Conservation (phyloP, 805 yeast species). For the Yamadazyma akitaensis region DNA sequence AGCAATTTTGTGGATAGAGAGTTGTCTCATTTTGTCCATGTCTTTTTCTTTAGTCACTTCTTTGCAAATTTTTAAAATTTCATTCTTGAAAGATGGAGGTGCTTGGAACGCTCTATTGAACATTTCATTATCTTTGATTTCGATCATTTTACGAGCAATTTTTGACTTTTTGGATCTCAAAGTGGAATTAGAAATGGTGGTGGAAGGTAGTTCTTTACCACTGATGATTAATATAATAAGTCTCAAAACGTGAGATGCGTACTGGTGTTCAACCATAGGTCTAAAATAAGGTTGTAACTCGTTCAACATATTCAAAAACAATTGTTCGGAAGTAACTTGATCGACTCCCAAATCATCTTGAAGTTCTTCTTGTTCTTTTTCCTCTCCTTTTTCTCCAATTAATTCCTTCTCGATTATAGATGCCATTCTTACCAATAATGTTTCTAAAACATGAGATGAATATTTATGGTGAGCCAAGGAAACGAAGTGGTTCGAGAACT, state of each 20-base stretch:
- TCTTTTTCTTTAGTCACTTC: slow-evolving; percentile 34
- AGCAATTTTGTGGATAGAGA: slow-evolving; percentile 74
- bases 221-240: slow-evolving; percentile 65
- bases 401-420: slow-evolving; percentile 73
- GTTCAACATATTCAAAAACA: slow-evolving; percentile 60
- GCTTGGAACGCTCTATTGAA: slow-evolving; percentile 64
- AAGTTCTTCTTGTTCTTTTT: slow-evolving; percentile 29
- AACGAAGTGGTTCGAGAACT: slow-evolving; percentile 72
- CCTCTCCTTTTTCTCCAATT: slow-evolving; percentile 36
- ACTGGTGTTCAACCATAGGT: slow-evolving; percentile 66
- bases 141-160: slow-evolving; percentile 91
- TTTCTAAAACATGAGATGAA: slow-evolving; percentile 90
- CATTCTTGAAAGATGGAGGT: slow-evolving; percentile 64
- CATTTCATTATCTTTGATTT: slow-evolving; percentile 73
- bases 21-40: slow-evolving; percentile 53
- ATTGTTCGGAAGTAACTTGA: slow-evolving; percentile 58
- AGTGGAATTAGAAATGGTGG: slow-evolving; percentile 64
- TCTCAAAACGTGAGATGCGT: slow-evolving; percentile 86
- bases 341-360: slow-evolving; percentile 31
- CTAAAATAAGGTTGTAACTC: slow-evolving; percentile 62
- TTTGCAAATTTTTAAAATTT: slow-evolving; percentile 50
- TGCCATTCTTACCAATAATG: slow-evolving; percentile 73
- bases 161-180: slow-evolving; percentile 80
- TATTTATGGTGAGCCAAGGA: slow-evolving; percentile 81
- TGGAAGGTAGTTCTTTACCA: slow-evolving; percentile 75